These are phyloP conservation scores for Tulasnella sp. DNA, from an alignment of 768 basidiomycete genomes.

Conservation along the genomic window DNA sequence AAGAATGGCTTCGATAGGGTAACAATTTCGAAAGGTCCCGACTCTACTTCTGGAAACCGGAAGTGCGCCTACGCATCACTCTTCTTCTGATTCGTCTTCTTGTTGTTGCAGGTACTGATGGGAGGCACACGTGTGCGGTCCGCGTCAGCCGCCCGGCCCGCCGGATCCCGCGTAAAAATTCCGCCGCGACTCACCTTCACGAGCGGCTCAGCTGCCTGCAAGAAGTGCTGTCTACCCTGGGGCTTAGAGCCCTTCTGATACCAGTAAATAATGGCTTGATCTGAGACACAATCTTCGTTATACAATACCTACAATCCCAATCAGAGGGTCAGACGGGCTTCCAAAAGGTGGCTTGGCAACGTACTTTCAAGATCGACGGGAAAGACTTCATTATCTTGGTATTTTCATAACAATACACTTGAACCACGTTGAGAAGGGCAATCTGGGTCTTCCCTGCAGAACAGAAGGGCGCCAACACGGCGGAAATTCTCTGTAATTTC, in stretches of 20 bases:
- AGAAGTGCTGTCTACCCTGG: constrained; percentile 92
- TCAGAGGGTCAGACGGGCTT: not conserved
- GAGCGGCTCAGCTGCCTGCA: constrained; percentile 79
- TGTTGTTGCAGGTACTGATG: constrained; percentile 9
- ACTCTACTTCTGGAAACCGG: not conserved
- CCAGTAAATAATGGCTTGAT: constrained; percentile 98
- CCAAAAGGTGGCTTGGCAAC: constrained; percentile 18
- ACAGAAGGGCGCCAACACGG: constrained; percentile 88
- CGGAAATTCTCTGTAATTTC: constrained; percentile 63
- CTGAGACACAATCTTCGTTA: constrained; percentile 92
- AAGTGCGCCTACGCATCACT: not conserved
- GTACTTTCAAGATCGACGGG: constrained; percentile 86
- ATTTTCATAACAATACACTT: constrained; percentile 95
- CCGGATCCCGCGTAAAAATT: constrained; percentile 2
- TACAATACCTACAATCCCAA: constrained; percentile 67
- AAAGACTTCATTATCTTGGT: constrained; percentile 93
- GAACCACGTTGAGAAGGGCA: constrained; percentile 89
- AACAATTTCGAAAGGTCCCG: not conserved
- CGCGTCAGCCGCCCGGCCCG: not conserved
- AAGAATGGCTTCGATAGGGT: not conserved
- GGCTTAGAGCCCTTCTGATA: constrained; percentile 94
- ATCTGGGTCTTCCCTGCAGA: constrained; percentile 86
- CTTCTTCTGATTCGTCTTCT: constrained; percentile 18
- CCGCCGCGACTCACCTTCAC: constrained; percentile 63
- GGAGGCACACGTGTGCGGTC: not conserved